Evolutionary conservation across 148 eudicot species (phyloP), one percentile per base, ranked within the genome.

Genomic region (Heliosperma pusillum): DNA sequence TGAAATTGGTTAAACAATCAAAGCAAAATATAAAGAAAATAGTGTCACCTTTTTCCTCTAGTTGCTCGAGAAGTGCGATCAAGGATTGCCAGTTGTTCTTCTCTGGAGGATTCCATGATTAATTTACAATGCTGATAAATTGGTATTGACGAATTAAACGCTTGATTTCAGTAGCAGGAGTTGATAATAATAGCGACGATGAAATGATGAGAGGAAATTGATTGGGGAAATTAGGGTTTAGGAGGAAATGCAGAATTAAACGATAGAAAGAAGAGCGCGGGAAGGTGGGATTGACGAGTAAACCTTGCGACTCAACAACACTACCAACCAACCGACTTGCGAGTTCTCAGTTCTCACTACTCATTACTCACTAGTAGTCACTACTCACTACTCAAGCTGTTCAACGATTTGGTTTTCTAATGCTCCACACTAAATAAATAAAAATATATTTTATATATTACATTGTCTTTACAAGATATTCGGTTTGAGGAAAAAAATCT

Each of bases 31-130:
- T 29, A 44, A 40, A 10, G n/a, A 33, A 7, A 24, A 1, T 15
- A 58, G 24, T 17, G 3, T 29, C 6, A 26, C 98, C 98, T 82
- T 83, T 89, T 93, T 67, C 98, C 98, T 83, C 98, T 89, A 33
- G 96, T 90, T 36, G 86, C 87, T 70, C 98, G 87, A 72, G 93
- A 83, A 72, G 86, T 29, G 8, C 93, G 98, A 68, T 93, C 89
- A n/a, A 93, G 93, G 77, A 89, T 84, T 33, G 22, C 71, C 1
- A 75, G 77, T 9, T 80, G 79, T 72, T 88, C 93, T 44, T 77
- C 88, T 40, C 86, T 85, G 45, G 77, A 33, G 52, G 81, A 69
- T 60, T 89, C 98, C 98, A 93, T 93, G 65, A 70, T 73, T 58
- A 36, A 2, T 8, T 40, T 40, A 15, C 3, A 59, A 33, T 40